Percentiles rank a stretch among this genome's conserved stretches.
Conservation (phyloP, 2,329 filamentous ascomycete species). For the Ophiostoma sp. region DNA sequence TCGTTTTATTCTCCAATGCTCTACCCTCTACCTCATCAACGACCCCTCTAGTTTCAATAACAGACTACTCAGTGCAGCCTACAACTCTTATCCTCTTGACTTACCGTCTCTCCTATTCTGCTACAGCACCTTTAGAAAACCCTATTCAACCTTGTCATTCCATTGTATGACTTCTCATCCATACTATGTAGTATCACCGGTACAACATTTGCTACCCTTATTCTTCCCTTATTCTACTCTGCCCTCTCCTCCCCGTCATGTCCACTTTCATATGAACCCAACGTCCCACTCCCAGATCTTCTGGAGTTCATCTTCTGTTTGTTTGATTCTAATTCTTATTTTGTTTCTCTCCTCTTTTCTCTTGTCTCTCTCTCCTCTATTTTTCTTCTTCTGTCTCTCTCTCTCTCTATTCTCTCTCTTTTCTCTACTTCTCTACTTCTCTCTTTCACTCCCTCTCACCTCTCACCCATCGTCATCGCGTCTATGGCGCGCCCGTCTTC, state of each 20-base stretch:
- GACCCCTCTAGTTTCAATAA: conserved; percentile 2
- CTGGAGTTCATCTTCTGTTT: background rate
- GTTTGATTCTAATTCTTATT: background rate
- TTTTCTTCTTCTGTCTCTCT: background rate
- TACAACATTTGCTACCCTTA: background rate
- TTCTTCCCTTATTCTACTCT: conserved; percentile 3
- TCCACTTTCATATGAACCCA: conserved; percentile 5
- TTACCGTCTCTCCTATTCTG: background rate
- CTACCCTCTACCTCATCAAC: background rate
- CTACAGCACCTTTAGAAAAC: background rate
- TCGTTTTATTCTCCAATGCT: background rate
- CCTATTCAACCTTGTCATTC: background rate
- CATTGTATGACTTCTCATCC: background rate
- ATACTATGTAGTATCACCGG: background rate
- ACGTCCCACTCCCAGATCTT: conserved; percentile 2
- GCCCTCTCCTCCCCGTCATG: background rate
- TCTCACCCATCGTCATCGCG: background rate
- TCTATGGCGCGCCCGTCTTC: background rate
- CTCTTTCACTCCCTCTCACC: background rate
- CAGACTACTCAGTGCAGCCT: background rate
- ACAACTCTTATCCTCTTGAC: too few relatives aligned
- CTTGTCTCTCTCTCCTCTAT: background rate
- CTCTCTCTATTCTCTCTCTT: background rate
- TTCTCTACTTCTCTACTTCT: background rate
- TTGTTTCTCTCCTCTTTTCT: conserved; percentile 3